Base-by-base conservation (phyloP, 148 eudicot genomes). In the Amaranthus palmeri region DNA sequence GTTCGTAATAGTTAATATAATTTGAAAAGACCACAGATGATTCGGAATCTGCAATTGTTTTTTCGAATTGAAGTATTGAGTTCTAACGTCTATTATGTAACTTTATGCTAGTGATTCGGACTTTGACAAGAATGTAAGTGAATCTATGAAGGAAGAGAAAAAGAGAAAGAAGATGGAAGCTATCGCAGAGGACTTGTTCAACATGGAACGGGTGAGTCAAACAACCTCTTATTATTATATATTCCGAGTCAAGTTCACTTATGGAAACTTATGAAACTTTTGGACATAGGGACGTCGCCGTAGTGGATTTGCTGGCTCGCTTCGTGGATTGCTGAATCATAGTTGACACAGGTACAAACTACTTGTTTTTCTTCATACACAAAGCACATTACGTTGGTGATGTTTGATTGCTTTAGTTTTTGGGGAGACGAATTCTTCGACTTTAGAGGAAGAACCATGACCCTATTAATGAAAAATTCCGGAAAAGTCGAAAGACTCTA, bases 91-190 rank as follows among this genome's bases (percentile, higher is more conserved):
- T 25, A 6, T 46, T 54, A 9, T 43, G 2, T 61, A 62, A 73
- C 54, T 65, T 54, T 15, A 42, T 82, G 72, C 45, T 73, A 93
- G 98, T 69, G 96, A 90, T 44, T 88, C 92, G 18, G 96, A 85
- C 69, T 85, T 83, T 74, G 85, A 76, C 74, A 96, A 88, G 70
- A 93, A 88, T 80, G 81, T 84, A 15, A 82, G 65, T 61, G 91
- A 81, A 68, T 84, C 84, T 61, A 75, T 86, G 56, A 88, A 87
- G 76, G 97, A 92, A 80, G 99, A 95, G 79, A 95, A 90, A 81
- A 88, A 77, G 76, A 83, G 96, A 74, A 89, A 88, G 79, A 87
- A 92, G 79, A 92, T 80, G 92, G 99, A 95, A 81, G 89, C 96
- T 68, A 80, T 89, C 77, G 92, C 99, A 12, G 99, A 95, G 68